Evolutionary conservation across 441 rosid species (phyloP), one percentile per base, ranked within the genome.

Genomic region (Pelargonium myrrhifolium): DNA sequence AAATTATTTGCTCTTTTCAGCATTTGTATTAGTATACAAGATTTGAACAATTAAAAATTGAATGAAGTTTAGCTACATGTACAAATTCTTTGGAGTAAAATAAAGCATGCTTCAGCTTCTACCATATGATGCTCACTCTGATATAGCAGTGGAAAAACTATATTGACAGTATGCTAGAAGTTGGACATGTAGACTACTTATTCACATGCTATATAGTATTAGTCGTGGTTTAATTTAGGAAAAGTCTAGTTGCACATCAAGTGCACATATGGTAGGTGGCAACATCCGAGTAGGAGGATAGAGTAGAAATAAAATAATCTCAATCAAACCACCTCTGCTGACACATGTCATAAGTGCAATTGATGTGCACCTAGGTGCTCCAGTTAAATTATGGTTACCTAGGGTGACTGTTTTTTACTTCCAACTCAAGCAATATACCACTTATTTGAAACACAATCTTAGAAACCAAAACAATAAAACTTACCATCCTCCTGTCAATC

Each of bases 401-500:
- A n/a, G 1, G 56, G 20, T 20, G 56, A 7, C 20, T 17, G n/a
- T 49, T 49, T 15, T 49, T 49, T 17, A 15, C 56, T 17, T 14
- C 20, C 56, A 49, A 49, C 56, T 49, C 56, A 49, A 14, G 17
- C 9, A 20, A 15, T 49, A 49, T 17, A 49, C 56, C 17, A 49
- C 8, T 49, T 49, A 49, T 14, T 14, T 49, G 56, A 20, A 28
- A 53, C 15, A 15, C 18, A 69, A n/a, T 21, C 18, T 15, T 45
- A 62, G 28, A 17, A 43, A 14, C 40, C 67, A 64, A 15, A 8
- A 10, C 53, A n/a, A 5, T 59, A 63, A 66, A 66, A 76, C 96
- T 74, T 66, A 90, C 98, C 96, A 90, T 93, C 75, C 98, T 85
- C 39, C 98, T 90, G 81, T 93, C 97, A 73, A 93, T 86, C 98